A percentile compares a stretch with the other conserved stretches of the same genome.
These are phyloP conservation scores for Eimeria sp. DNA, from an alignment of 169 alveolate species.

Conservation along the genomic window DNA sequence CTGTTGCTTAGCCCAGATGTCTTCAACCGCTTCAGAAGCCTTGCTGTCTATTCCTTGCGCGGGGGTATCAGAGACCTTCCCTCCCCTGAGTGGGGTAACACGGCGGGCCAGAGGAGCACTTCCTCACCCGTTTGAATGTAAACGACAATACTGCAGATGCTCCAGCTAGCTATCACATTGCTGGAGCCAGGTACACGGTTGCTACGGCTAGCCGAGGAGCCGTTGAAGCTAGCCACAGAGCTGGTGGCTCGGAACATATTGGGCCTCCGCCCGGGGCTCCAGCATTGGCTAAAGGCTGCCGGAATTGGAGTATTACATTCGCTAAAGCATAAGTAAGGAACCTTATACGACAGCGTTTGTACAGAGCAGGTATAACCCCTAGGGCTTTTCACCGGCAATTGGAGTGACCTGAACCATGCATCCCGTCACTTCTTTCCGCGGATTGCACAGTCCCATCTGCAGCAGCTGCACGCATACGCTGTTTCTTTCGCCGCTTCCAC, in stretches of 20 bases:
- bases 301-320: neutral
- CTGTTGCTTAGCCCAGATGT: neutral
- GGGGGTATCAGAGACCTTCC: neutral
- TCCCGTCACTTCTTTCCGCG: neutral
- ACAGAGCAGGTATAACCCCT: neutral
- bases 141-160: neutral
- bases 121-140: neutral
- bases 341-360: neutral
- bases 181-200: neutral
- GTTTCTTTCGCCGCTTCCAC: slow-evolving; percentile 70
- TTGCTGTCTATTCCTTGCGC: neutral
- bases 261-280: neutral
- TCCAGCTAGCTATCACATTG: neutral
- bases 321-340: neutral
- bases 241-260: neutral
- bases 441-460: slow-evolving; percentile 1
- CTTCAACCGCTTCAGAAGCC: neutral
- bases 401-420: neutral
- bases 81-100: neutral
- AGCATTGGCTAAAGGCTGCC: slow-evolving; percentile 10
- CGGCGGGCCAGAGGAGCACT: slow-evolving; percentile 21
- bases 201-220: neutral
- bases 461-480: slow-evolving; percentile 15
- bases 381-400: neutral
- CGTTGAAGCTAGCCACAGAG: slow-evolving; percentile 1